Conservation (phyloP, 371 early-diverging fungal species). For the Mortierella sp. region DNA sequence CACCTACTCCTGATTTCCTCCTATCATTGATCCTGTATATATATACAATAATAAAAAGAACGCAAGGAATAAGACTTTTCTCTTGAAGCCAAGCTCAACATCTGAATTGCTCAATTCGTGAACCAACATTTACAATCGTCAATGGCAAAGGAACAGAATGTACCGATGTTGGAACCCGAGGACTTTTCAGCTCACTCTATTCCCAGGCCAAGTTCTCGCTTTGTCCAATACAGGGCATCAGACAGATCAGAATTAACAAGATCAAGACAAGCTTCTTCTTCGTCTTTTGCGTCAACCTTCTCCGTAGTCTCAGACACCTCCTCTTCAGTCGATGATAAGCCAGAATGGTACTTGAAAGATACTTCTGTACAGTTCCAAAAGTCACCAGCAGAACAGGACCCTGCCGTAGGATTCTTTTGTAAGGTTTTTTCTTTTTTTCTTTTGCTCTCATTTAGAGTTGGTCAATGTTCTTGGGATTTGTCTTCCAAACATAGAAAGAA, state of each 20-base stretch:
- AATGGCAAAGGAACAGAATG: neutral
- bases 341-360: conserved; percentile 53
- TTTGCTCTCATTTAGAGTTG: neutral
- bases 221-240: neutral
- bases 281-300: conserved; percentile 37
- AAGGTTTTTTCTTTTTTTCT: neutral
- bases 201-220: neutral
- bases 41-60: neutral
- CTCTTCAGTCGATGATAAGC: conserved; percentile 31
- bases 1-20: neutral
- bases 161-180: neutral
- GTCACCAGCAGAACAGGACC: conserved; percentile 49
- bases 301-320: conserved; percentile 41
- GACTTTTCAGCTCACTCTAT: neutral
- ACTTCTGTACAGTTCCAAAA: conserved; percentile 54
- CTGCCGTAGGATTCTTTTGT: conserved; percentile 57
- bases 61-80: neutral
- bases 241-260: conserved; percentile 4
- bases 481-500: neutral
- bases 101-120: neutral
- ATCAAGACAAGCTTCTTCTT: conserved; percentile 36
- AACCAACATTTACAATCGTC: neutral
- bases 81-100: neutral
- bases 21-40: neutral
- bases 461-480: conserved; percentile 7